phyloP scores from a whole-genome alignment of 371 early-diverging fungal species.

The Mucor irregularis region DNA sequence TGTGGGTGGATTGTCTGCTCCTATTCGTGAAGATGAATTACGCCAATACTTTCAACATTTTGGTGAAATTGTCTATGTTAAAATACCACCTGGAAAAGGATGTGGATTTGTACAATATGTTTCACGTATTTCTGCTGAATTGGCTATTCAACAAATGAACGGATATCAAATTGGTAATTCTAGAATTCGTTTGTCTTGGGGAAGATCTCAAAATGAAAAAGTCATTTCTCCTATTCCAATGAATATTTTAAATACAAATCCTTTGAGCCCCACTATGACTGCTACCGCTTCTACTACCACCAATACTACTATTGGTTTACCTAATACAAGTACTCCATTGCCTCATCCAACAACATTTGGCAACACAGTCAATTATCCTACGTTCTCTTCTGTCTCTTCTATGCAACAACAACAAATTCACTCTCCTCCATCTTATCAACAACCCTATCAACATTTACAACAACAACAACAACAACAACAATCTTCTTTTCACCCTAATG shows the following conservation, averaged over 20 bases:
- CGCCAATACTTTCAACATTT: constrained; percentile 73
- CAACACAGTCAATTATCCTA: no score
- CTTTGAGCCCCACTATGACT: no score
- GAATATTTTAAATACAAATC: neutral
- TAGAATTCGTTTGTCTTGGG: constrained; percentile 89
- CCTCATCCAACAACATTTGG: neutral
- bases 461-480: neutral
- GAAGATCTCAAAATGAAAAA: constrained; percentile 60
- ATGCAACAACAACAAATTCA: neutral
- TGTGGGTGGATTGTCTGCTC: constrained; percentile 82
- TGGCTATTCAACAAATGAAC: constrained; percentile 85
- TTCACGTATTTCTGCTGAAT: constrained; percentile 77
- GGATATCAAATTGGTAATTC: constrained; percentile 80
- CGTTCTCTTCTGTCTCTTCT: neutral
- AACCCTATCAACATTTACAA: no score
- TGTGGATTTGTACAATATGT: constrained; percentile 93
- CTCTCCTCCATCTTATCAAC: no score
- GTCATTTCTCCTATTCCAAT: neutral
- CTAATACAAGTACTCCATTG: no score
- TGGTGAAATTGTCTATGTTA: constrained; percentile 87
- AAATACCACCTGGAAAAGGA: constrained; percentile 89
- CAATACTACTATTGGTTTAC: no score
- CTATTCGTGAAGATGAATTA: constrained; percentile 81
- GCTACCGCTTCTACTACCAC: no score
- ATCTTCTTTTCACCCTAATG: neutral